Evolutionary conservation across 2,329 filamentous ascomycete species (phyloP).

Genomic region (Venturia pyrina): DNA sequence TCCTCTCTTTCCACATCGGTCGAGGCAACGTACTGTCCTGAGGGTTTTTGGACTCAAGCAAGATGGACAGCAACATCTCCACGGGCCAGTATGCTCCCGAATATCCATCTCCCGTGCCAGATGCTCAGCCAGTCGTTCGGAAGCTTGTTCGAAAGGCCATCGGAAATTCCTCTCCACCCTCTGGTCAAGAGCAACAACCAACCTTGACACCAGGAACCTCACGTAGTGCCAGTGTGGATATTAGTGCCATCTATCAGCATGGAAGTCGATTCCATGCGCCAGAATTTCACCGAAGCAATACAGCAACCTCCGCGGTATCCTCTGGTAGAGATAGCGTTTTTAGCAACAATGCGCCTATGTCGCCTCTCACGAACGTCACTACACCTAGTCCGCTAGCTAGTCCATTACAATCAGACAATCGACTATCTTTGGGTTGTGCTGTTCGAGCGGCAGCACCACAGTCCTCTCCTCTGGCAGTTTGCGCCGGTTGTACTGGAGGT

Average conservation of each 20-base stretch:
- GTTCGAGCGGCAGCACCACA: not conserved
- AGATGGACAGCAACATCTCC: not conserved
- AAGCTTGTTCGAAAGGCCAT: not conserved
- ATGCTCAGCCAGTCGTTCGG: not conserved
- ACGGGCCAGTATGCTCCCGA: not conserved
- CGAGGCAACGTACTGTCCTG: not conserved
- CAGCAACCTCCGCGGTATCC: not conserved
- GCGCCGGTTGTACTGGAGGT: not conserved
- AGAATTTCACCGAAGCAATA: not conserved
- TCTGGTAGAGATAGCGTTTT: not conserved
- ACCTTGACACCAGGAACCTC: not conserved
- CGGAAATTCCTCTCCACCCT: not conserved
- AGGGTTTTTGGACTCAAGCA: not conserved
- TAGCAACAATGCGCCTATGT: not conserved
- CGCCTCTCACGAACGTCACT: not conserved
- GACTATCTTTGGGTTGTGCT: not conserved
- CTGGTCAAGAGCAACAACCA: not conserved
- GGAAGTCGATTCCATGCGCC: not conserved
- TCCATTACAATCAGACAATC: not conserved
- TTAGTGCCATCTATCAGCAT: not conserved
- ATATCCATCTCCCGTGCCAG: not conserved
- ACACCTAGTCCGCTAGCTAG: not conserved
- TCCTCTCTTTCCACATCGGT: not conserved
- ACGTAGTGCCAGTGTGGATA: not conserved
- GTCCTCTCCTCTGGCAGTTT: not conserved